These are phyloP conservation scores for Gymnopilus junonius DNA, from an alignment of 768 basidiomycete species.

Conservation along the genomic window DNA sequence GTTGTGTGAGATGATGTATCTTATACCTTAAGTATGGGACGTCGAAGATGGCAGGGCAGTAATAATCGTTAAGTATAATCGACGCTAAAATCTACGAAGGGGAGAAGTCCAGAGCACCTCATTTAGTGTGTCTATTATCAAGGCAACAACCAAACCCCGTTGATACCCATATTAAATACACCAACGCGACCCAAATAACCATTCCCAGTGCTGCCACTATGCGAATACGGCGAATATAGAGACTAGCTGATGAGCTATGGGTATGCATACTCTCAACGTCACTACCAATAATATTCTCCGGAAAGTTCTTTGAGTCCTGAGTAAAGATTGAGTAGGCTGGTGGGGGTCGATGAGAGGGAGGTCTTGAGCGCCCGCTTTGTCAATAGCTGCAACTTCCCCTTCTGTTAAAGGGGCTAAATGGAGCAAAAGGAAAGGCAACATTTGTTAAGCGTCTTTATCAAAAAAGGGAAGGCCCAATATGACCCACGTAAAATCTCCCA, in stretches of 20 bases:
- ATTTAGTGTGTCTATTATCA: no score
- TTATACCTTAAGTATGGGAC: background rate
- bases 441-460: background rate
- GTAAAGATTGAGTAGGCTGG: background rate
- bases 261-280: background rate
- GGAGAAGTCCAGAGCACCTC: no score
- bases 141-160: background rate
- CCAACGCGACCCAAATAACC: background rate
- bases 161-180: background rate
- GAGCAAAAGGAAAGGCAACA: background rate
- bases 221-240: background rate
- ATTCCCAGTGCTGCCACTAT: background rate
- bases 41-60: background rate
- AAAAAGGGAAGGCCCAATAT: background rate
- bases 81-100: no score
- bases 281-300: background rate
- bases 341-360: slow-evolving; percentile 28
- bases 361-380: slow-evolving; percentile 60
- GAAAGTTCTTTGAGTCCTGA: background rate
- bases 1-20: background rate
- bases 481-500: slow-evolving; percentile 54
- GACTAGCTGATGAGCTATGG: background rate
- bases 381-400: slow-evolving; percentile 66
- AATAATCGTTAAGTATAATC: no score
- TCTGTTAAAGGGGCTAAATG: slow-evolving; percentile 52